Percentiles rank a stretch among this genome's conserved stretches.
These are phyloP conservation scores for Hypoxylon sp. DNA, from an alignment of 2,329 filamentous ascomycete species.

Conservation along the genomic window DNA sequence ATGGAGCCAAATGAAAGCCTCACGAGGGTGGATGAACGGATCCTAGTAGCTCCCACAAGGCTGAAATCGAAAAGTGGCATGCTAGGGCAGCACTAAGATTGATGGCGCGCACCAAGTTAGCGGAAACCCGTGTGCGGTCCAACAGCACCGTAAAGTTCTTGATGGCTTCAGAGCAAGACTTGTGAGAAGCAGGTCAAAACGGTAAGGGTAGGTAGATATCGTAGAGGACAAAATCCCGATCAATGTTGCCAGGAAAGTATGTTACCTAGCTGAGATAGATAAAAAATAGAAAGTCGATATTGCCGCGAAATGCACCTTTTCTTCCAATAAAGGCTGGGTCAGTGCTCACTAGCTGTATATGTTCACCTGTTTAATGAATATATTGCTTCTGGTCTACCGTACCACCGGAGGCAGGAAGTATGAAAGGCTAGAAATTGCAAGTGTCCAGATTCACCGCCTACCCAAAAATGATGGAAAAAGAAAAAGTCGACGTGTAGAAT, in stretches of 20 bases:
- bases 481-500: conserved; percentile 34
- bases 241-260: background rate
- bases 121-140: conserved; percentile 8
- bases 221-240: background rate
- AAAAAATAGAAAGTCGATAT: background rate
- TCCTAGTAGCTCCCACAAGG: background rate
- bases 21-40: background rate
- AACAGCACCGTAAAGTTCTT: background rate
- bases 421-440: background rate
- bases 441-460: conserved; percentile 33
- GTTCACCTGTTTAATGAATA: conserved; percentile 3
- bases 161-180: background rate
- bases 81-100: background rate
- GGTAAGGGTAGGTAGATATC: background rate
- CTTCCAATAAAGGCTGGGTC: background rate
- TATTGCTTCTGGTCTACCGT: background rate
- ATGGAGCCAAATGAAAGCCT: background rate
- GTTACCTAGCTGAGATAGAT: background rate
- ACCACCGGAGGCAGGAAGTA: too few relatives aligned
- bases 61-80: background rate
- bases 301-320: background rate
- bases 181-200: background rate
- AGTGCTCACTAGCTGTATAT: background rate
- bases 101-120: background rate
- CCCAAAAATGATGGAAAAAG: conserved; percentile 19